Evolutionary conservation across 1,139 yeast species (phyloP).

Genomic region (Tardiomyces blankii): DNA sequence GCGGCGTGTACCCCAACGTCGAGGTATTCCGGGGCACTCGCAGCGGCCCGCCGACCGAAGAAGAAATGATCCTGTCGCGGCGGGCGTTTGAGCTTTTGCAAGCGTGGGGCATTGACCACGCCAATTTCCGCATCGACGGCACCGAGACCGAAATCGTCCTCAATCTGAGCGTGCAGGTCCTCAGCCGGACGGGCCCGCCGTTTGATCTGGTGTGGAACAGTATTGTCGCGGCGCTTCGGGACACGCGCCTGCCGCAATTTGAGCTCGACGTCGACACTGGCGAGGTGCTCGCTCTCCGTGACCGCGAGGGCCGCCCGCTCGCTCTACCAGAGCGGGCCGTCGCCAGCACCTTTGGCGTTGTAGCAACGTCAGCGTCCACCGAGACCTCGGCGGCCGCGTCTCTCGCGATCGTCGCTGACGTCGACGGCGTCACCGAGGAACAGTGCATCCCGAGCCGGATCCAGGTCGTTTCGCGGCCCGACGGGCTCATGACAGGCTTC

Average conservation of each 20-base stretch:
- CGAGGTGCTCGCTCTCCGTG: slow-evolving; percentile 1
- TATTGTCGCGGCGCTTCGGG: slow-evolving; percentile 49
- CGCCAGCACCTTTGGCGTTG: neutral
- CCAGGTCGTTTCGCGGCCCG: slow-evolving; percentile 26
- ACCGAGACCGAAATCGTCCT: slow-evolving; percentile 50
- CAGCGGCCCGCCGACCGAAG: slow-evolving; percentile 75
- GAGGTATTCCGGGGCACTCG: slow-evolving; percentile 59
- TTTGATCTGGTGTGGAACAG: slow-evolving; percentile 71
- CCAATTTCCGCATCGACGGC: slow-evolving; percentile 21
- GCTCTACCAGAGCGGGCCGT: neutral
- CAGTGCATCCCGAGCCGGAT: slow-evolving; percentile 35
- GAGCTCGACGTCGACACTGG: slow-evolving; percentile 25
- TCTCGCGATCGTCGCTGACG: slow-evolving; percentile 45
- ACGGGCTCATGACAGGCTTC: slow-evolving; percentile 11
- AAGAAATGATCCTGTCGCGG: slow-evolving; percentile 78
- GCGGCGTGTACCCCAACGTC: slow-evolving; percentile 60
- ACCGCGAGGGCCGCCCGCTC: neutral
- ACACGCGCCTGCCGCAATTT: slow-evolving; percentile 54
- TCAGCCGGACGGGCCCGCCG: slow-evolving; percentile 73
- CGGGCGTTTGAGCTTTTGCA: slow-evolving; percentile 40
- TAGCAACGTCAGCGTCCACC: neutral
- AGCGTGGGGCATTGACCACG: slow-evolving; percentile 25
- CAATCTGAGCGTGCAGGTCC: slow-evolving; percentile 65
- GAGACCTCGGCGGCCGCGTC: neutral
- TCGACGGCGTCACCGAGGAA: slow-evolving; percentile 78